phyloP scores from a whole-genome alignment of 2,329 filamentous ascomycete genomes.

The Calonectria ilicicola region DNA sequence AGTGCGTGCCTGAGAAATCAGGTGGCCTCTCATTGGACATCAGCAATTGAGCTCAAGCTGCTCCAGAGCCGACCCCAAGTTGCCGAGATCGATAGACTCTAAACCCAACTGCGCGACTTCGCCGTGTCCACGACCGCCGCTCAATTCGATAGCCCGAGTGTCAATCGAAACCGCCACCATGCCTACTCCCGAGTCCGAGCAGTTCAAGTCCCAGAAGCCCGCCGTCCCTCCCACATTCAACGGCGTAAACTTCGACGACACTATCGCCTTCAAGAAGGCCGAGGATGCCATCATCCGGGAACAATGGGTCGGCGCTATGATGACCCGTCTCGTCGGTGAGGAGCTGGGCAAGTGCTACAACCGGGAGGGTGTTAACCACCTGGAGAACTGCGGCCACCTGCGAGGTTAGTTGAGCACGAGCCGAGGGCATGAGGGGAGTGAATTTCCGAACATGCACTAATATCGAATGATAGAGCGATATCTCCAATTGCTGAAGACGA shows the following conservation, averaged over 20 bases:
- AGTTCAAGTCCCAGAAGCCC: conserved; percentile 87
- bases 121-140: conserved; percentile 23
- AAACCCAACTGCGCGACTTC: conserved; percentile 31
- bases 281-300: conserved; percentile 86
- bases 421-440: conserved; percentile 10
- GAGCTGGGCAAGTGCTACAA: conserved; percentile 90
- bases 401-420: conserved; percentile 72
- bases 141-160: conserved; percentile 26
- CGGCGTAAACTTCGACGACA: conserved; percentile 89
- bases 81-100: conserved; percentile 39
- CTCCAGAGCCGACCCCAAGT: conserved; percentile 32
- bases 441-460: conserved; percentile 27
- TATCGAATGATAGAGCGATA: conserved; percentile 73
- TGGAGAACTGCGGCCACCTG: conserved; percentile 86
- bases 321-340: conserved; percentile 84
- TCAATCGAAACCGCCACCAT: conserved; percentile 58
- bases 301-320: conserved; percentile 92
- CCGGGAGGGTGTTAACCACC: conserved; percentile 85
- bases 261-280: conserved; percentile 81
- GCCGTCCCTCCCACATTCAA: conserved; percentile 86
- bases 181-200: conserved; percentile 85
- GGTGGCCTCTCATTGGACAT: conserved; percentile 43
- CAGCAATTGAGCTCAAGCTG: conserved; percentile 44
- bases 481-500: conserved; percentile 79
- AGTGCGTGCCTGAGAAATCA: conserved; percentile 46